A percentile compares a stretch with the other conserved stretches of the same genome.
Conservation (phyloP, 805 yeast species). For the Spathaspora girioi region DNA sequence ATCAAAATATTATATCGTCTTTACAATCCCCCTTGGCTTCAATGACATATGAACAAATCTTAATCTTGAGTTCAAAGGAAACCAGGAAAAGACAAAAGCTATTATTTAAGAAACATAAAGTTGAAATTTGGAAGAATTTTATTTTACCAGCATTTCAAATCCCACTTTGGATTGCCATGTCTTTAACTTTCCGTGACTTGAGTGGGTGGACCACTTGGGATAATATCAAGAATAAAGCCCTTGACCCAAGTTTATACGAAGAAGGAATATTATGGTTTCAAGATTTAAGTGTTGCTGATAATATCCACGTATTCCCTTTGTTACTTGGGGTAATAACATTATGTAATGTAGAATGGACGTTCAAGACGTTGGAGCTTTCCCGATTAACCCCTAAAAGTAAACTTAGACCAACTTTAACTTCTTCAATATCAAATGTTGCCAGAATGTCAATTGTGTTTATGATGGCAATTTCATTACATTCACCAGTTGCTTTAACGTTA, state of each 20-base stretch:
- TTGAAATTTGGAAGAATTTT: slow-evolving; percentile 79
- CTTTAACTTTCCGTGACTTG: slow-evolving; percentile 68
- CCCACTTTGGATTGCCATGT: slow-evolving; percentile 82
- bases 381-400: slow-evolving; percentile 37
- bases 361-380: slow-evolving; percentile 56
- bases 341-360: slow-evolving; percentile 80
- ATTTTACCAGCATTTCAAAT: slow-evolving; percentile 76
- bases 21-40: slow-evolving; percentile 26
- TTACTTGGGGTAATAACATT: slow-evolving; percentile 67
- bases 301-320: slow-evolving; percentile 62
- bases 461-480: slow-evolving; percentile 82
- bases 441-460: slow-evolving; percentile 73
- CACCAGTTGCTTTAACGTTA: slow-evolving; percentile 76
- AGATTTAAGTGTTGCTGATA: slow-evolving; percentile 60
- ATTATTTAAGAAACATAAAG: slow-evolving; percentile 62
- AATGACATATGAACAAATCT: slow-evolving; percentile 75
- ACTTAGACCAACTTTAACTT: slow-evolving; percentile 55
- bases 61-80: slow-evolving; percentile 72
- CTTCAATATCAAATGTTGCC: slow-evolving; percentile 64
- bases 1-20: slow-evolving; percentile 12
- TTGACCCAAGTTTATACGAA: slow-evolving; percentile 46
- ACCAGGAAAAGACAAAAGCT: slow-evolving; percentile 67
- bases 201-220: slow-evolving; percentile 63
- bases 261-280: slow-evolving; percentile 63
- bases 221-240: slow-evolving; percentile 36